phyloP scores from a whole-genome alignment of 306 rosid species.

The Biancaea sappan region DNA sequence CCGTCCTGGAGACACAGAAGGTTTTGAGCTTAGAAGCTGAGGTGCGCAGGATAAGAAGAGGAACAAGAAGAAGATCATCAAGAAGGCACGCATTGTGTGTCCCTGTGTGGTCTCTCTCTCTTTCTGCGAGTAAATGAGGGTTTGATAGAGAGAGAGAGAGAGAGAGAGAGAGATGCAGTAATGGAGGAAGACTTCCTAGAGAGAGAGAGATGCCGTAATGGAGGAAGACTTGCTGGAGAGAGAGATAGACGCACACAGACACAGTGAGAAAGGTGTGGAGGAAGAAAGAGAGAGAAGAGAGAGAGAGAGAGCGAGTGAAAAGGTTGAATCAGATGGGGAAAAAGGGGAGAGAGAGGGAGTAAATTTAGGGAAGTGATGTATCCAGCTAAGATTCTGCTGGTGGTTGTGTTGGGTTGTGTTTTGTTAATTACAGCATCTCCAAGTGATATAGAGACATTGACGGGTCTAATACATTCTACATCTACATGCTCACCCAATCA shows the following conservation, averaged over 20 bases:
- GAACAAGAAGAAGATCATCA: slow-evolving; percentile 26
- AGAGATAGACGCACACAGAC: neutral
- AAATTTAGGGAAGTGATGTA: slow-evolving; percentile 36
- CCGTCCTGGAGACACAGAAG: slow-evolving; percentile 24
- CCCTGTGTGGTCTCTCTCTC: slow-evolving; percentile 2
- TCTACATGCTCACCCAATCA: neutral
- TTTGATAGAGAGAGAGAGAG: neutral
- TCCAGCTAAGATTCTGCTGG: slow-evolving; percentile 88
- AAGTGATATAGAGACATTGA: neutral
- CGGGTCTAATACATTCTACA: neutral
- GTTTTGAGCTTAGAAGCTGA: slow-evolving; percentile 20
- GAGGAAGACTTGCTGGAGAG: neutral
- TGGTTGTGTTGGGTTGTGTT: slow-evolving; percentile 3
- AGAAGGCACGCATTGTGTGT: slow-evolving; percentile 54
- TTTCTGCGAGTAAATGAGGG: neutral
- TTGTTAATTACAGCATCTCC: neutral
- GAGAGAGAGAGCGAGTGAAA: slow-evolving; percentile 28
- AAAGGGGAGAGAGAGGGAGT: neutral
- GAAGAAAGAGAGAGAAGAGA: neutral
- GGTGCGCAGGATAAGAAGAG: neutral
- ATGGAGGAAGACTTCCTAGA: neutral
- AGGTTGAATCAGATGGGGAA: slow-evolving; percentile 30
- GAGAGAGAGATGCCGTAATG: neutral
- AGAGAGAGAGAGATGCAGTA: slow-evolving; percentile 8
- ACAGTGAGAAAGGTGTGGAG: neutral